Evolutionary conservation across 768 basidiomycete genomes (phyloP), one percentile per base, ranked within the genome.

Genomic region (Hydnum rufescens): DNA sequence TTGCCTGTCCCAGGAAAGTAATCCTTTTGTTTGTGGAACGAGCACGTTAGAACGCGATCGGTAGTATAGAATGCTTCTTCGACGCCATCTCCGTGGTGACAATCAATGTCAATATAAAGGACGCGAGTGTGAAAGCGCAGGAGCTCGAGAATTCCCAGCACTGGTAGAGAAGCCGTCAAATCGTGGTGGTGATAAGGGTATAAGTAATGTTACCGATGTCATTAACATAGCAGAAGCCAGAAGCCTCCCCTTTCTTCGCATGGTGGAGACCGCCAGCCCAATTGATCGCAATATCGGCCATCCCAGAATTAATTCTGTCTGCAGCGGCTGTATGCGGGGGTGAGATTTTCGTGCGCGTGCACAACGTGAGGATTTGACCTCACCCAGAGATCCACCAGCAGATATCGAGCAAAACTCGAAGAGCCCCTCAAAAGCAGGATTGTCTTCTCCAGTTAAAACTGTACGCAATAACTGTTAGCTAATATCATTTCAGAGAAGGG

Each of bases 231-330:
- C 95, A 99, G 67, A 99, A 99, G 13, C 95, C 95, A 4, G 84
- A 86, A 0, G 93, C 95, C 68, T 96, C 95, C 52, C 85, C 77
- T 64, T 96, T 97, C 69, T 99, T 99, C n/a, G 95, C 95, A 64
- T 99, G 95, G 66, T 99, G 95, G 3, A 99, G 73, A 2, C 95
- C 95, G 5, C 95, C 95, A 0, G 95, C 89, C 95, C 92, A 96
- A 67, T 96, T 95, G 57, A 96, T 86, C 0, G 81, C 80, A 46
- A 83, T 76, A 58, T 85, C 82, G 2, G 89, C 73, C 1, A 81
- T 71, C 1, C 90, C 90, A 3, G 76, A 74, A 46, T 82, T 73
- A 55, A 97, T 71, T 22, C 81, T 71, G 57, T 85, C 75, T 0
- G 92, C 86, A 13, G 83, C 89, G 59, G 74, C 87, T 88, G 32